Conservation (phyloP, 106 monocot species). For the Iris macrosiphon region DNA sequence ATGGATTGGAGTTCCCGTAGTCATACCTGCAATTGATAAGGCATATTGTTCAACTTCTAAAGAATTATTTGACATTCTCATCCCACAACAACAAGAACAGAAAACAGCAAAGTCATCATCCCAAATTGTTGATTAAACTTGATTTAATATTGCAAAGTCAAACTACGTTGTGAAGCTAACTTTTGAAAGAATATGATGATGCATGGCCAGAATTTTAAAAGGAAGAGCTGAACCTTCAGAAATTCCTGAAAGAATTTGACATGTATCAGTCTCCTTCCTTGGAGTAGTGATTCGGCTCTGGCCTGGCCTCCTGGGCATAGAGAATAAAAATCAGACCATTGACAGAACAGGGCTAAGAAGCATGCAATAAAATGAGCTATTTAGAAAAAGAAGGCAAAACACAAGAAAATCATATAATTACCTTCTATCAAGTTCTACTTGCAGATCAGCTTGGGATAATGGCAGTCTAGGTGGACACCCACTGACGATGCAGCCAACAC, state of each 20-base stretch:
- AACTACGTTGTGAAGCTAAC: no score
- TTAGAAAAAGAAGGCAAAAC: neutral
- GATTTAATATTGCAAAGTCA: no score
- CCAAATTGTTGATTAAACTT: no score
- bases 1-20: constrained; percentile 88
- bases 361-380: neutral
- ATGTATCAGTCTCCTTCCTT: constrained; percentile 97
- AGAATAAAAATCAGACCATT: neutral
- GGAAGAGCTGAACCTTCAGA: constrained; percentile 38
- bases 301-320: constrained; percentile 71
- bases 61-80: no score
- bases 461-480: constrained; percentile 94
- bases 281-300: constrained; percentile 99
- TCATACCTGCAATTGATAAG: constrained; percentile 56
- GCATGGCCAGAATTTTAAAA: no score
- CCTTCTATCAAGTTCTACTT: constrained; percentile 93
- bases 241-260: constrained; percentile 80
- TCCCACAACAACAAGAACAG: no score
- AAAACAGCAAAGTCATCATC: no score
- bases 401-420: constrained; percentile 5
- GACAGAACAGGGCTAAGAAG: no score
- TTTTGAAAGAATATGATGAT: no score
- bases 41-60: no score
- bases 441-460: constrained; percentile 77
- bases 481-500: constrained; percentile 88